Evolutionary conservation across 225 moss, liverwort and hornwort genomes (phyloP), one percentile per base, ranked within the genome.

Genomic region (Neckera pumila): DNA sequence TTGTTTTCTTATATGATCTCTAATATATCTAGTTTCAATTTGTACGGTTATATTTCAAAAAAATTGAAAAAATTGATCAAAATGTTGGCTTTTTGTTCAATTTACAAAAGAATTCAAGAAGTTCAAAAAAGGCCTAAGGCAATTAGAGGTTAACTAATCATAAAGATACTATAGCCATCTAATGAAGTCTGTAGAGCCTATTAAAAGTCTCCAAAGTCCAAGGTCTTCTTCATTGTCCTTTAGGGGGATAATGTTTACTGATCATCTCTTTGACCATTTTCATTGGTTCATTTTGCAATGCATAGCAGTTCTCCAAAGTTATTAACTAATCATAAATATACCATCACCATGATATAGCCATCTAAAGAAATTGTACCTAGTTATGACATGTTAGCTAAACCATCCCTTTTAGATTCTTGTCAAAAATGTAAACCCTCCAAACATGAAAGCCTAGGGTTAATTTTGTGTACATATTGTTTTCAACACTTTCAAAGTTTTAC

Each of bases 391-490:
- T 23, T 15, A 12, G 36, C 76, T 54, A n/a, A 25, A 25, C 10
- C 10, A 10, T 56, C 19, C 12, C 6, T 51, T 13, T 30, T 5
- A 0, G 1, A 34, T 53, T 76, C 13, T 76, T 51, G 21, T 5
- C 4, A 21, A 49, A 51, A 13, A 8, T 34, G 7, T 20, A 51
- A 51, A 0, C 10, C 13, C 2, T 54, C 5, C 6, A n/a, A n/a
- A n/a, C 6, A 78, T n/a, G 4, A 56, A n/a, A 56, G 2, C 6
- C 2, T n/a, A 36, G 8, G 15, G 0, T n/a, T 78, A 25, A 26
- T n/a, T n/a, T n/a, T n/a, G 0, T 2, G 0, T 4, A 25, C 4
- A 25, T 6, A 2, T 78, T 78, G 1, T n/a, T 56, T 26, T n/a
- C 7, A 26, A 16, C 6, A n/a, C 10, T 53, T 36, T 56, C 16